Conservation (phyloP, 2,329 filamentous ascomycete genomes). For the Ophiostoma novo-ulmi region DNA sequence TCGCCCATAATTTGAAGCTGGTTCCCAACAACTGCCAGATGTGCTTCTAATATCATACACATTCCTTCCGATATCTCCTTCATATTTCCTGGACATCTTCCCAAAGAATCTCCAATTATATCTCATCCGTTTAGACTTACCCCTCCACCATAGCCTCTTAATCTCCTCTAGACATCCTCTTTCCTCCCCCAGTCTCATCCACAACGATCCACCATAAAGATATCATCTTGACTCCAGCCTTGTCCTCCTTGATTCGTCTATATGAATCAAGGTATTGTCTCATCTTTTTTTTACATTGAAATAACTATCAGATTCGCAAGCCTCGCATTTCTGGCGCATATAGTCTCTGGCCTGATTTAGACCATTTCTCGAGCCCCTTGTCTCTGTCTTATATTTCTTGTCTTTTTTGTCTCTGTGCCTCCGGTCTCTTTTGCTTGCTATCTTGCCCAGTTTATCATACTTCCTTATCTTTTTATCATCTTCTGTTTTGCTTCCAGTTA, state of each 20-base stretch:
- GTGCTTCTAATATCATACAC: background rate
- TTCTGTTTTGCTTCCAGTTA: background rate
- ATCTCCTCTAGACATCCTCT: background rate
- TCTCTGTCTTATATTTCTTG: background rate
- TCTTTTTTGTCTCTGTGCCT: background rate
- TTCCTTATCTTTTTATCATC: background rate
- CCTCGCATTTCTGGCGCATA: background rate
- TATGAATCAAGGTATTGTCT: background rate
- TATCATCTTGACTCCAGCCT: background rate
- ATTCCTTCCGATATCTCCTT: background rate
- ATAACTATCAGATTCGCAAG: background rate
- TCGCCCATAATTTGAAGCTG: background rate
- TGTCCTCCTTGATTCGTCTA: background rate
- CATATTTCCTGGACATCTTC: background rate
- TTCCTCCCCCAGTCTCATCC: background rate
- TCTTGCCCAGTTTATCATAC: background rate
- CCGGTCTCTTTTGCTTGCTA: background rate
- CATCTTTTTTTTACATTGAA: background rate
- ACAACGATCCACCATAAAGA: background rate
- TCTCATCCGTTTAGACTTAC: background rate
- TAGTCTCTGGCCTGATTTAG: background rate
- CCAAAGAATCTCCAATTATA: constrained; percentile 13
- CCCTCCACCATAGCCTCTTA: background rate
- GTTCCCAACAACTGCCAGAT: background rate
- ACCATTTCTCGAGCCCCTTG: background rate